phyloP scores from a whole-genome alignment of 2,329 filamentous ascomycete species.

The Ophiocordyceps australis region DNA sequence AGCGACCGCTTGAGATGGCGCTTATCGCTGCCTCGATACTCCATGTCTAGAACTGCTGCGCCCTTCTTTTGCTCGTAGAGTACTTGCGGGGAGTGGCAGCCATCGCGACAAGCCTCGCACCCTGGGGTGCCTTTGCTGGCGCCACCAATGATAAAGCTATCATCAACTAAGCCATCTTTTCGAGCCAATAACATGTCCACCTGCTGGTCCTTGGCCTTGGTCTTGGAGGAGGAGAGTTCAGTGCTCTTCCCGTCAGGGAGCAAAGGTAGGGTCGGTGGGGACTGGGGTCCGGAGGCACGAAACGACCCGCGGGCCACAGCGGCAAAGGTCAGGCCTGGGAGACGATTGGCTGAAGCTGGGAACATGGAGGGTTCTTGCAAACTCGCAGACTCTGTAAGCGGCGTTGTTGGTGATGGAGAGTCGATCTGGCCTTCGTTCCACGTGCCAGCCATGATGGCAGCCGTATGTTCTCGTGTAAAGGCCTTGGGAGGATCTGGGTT shows the following conservation, averaged over 20 bases:
- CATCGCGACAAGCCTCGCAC: slow-evolving; percentile 4
- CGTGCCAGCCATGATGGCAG: slow-evolving; percentile 34
- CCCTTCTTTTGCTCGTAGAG: not conserved
- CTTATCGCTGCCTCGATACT: slow-evolving; percentile 4
- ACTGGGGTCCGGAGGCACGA: not conserved
- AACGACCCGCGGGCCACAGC: slow-evolving; percentile 1
- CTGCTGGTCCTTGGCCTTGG: not conserved
- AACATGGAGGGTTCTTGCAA: slow-evolving; percentile 5
- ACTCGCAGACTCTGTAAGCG: slow-evolving; percentile 5
- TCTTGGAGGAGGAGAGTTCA: not conserved
- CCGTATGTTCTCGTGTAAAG: slow-evolving; percentile 26
- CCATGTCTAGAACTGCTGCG: not conserved
- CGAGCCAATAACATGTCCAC: not conserved
- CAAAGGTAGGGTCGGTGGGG: not conserved
- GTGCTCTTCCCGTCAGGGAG: not conserved
- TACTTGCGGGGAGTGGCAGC: slow-evolving; percentile 5
- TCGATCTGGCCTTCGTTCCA: slow-evolving; percentile 48
- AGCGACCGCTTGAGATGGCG: slow-evolving; percentile 17
- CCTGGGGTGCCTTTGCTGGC: not conserved
- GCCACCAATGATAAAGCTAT: not conserved
- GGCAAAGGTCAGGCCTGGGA: slow-evolving; percentile 1
- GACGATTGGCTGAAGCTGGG: slow-evolving; percentile 1
- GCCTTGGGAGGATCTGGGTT: slow-evolving; percentile 8
- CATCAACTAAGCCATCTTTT: not conserved
- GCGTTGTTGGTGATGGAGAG: slow-evolving; percentile 24